These are phyloP conservation scores for Colletotrichum lentis DNA, from an alignment of 2,329 filamentous ascomycete species.

Conservation along the genomic window DNA sequence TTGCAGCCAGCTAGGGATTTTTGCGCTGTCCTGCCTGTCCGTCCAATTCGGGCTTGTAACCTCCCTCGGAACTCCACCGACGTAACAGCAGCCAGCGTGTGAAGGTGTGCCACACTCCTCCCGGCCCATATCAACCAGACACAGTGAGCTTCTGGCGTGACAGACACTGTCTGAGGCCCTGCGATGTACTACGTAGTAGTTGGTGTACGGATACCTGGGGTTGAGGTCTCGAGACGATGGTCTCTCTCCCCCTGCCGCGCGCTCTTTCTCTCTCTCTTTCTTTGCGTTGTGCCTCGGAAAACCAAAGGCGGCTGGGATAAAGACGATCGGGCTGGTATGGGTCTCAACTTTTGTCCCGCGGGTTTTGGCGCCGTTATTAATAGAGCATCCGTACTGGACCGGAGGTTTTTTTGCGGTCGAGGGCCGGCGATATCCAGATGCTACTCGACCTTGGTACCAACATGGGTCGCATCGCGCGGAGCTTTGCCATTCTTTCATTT, in stretches of 20 bases:
- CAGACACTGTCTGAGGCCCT: conserved; percentile 31
- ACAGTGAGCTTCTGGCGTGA: conserved; percentile 13
- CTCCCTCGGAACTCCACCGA: conserved; percentile 34
- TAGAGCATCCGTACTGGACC: conserved; percentile 30
- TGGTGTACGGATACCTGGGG: conserved; percentile 3
- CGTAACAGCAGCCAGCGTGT: conserved; percentile 38
- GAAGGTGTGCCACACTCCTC: conserved; percentile 30
- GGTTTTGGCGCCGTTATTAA: conserved; percentile 30
- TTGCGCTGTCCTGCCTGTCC: conserved; percentile 35
- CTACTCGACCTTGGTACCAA: not conserved
- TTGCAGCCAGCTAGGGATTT: conserved; percentile 37
- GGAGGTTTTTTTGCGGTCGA: conserved; percentile 24
- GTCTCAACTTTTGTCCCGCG: conserved; percentile 29
- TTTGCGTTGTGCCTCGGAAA: conserved; percentile 12
- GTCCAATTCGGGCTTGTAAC: conserved; percentile 30
- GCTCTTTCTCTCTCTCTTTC: not conserved
- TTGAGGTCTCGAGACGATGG: not conserved
- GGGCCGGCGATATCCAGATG: conserved; percentile 10
- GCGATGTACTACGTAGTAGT: too few species aligned
- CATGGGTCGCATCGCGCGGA: not conserved
- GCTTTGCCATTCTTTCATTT: not conserved
- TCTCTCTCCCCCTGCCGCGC: too few species aligned
- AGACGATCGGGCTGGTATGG: conserved; percentile 29
- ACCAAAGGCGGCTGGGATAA: conserved; percentile 24
- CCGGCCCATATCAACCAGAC: conserved; percentile 17